Base-by-base conservation (phyloP, 768 basidiomycete species). In the Rhodotorula babjevae region DNA sequence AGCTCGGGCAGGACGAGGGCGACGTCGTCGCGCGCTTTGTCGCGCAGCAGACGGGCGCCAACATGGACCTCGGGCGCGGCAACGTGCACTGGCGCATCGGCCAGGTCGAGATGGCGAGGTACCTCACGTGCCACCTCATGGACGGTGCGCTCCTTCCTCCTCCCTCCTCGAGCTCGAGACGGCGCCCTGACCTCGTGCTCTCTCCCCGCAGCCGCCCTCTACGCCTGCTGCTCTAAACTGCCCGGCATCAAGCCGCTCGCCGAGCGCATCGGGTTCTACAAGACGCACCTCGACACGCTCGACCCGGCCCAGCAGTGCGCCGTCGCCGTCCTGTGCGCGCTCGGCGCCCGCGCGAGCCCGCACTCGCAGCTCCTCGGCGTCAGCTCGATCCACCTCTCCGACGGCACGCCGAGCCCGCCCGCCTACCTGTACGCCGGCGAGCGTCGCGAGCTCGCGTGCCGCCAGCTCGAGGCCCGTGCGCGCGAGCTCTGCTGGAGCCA, bases 331-430 rank as follows among this genome's bases (percentile, higher is more conserved):
- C 63, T 72, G 16, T 60, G 62, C 50, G 71, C 71, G 25, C 63
- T 72, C n/a, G 71, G 71, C 19, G 71, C 71, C 0, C 44, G 71
- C 31, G 71, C 71, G 0, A 68, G 63, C 31, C 71, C 71, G 10
- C 71, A 72, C 50, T 72, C 71, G 58, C 67, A 67, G n/a, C 58
- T 72, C 10, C 58, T 72, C 44, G 71, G 71, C 9, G 46, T 72
- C 31, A 44, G n/a, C 1, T 61, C 71, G 6, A 40, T 59, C 11
- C 29, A 31, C 21, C 67, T 72, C 4, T 33, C 31, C 2, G 58
- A 67, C n/a, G 71, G 67, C 0, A 59, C 61, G 12, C 71, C 71
- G 3, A 68, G 67, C 3, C 71, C 71, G 21, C 71, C 71, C 2
- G 59, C 68, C 18, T 72, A 64, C 59, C 52, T 72, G 25, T 65